These are phyloP conservation scores for Puccinia coronata DNA, from an alignment of 1,284 basidiomycete genomes.

Conservation along the genomic window DNA sequence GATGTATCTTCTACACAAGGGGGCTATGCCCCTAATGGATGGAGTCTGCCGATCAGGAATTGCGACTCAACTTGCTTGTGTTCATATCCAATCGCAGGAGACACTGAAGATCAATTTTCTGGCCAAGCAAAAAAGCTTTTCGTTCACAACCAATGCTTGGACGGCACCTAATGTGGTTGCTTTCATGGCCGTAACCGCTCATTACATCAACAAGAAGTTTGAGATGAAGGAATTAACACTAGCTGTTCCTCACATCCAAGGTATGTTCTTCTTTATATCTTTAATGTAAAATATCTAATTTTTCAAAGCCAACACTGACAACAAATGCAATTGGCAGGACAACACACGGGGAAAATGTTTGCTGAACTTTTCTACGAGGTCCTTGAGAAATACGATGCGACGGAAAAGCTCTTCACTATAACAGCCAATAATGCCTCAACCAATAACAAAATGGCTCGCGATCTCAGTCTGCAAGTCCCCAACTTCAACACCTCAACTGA, in stretches of 20 bases:
- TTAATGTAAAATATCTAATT: background rate
- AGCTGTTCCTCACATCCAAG: background rate
- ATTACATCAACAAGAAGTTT: too few relatives aligned
- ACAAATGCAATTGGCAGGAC: too few relatives aligned
- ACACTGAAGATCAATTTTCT: background rate
- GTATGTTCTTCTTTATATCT: background rate
- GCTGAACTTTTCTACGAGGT: background rate
- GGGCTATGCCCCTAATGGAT: background rate
- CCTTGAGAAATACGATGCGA: background rate
- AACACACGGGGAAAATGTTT: slow-evolving; percentile 1
- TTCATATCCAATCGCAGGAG: background rate
- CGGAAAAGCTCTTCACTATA: background rate
- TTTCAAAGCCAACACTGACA: too few relatives aligned
- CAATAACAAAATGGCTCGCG: background rate
- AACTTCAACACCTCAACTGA: background rate
- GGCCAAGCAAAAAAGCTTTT: background rate
- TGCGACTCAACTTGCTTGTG: background rate
- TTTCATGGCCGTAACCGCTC: background rate
- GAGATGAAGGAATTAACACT: too few relatives aligned
- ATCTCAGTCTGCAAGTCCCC: background rate
- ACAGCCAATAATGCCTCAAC: slow-evolving; percentile 18
- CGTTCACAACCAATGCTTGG: background rate
- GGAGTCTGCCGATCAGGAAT: background rate
- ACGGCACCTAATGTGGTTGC: background rate
- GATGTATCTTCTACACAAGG: background rate